Conservation (phyloP, 2,329 filamentous ascomycete species). For the Amphichorda felina region DNA sequence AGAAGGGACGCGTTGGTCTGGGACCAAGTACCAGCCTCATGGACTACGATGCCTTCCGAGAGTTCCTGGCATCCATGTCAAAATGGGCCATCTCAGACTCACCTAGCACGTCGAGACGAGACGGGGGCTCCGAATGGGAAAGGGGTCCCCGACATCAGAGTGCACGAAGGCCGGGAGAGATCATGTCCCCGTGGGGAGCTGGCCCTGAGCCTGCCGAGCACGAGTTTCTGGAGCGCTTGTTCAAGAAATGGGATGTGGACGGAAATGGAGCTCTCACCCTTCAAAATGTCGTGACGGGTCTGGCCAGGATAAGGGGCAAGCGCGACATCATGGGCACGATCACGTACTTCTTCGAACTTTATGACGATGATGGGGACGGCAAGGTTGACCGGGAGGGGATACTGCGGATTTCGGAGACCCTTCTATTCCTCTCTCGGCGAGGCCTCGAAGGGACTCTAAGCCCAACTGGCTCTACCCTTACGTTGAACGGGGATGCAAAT, state of each 20-base stretch:
- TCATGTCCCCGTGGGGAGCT: conserved; percentile 39
- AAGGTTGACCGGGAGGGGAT: conserved; percentile 93
- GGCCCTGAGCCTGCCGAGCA: conserved; percentile 72
- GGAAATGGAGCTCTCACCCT: conserved; percentile 67
- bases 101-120: conserved; percentile 44
- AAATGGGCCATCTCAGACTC: conserved; percentile 91
- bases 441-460: conserved; percentile 68
- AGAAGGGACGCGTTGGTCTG: conserved; percentile 78
- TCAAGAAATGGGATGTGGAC: conserved; percentile 78
- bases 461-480: conserved; percentile 47
- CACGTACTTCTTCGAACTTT: conserved; percentile 94
- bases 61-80: conserved; percentile 80
- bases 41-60: conserved; percentile 94
- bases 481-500: conserved; percentile 29
- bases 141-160: conserved; percentile 49
- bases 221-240: conserved; percentile 84
- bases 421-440: conserved; percentile 83
- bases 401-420: conserved; percentile 81
- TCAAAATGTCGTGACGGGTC: conserved; percentile 82
- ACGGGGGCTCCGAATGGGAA: conserved; percentile 35
- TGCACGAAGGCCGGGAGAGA: conserved; percentile 32
- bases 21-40: conserved; percentile 85
- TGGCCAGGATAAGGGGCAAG: conserved; percentile 85
- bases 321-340: conserved; percentile 97
- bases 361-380: conserved; percentile 86